Conservation (phyloP, 176 grass and related monocot species). For the Chrysopogon serrulatus region DNA sequence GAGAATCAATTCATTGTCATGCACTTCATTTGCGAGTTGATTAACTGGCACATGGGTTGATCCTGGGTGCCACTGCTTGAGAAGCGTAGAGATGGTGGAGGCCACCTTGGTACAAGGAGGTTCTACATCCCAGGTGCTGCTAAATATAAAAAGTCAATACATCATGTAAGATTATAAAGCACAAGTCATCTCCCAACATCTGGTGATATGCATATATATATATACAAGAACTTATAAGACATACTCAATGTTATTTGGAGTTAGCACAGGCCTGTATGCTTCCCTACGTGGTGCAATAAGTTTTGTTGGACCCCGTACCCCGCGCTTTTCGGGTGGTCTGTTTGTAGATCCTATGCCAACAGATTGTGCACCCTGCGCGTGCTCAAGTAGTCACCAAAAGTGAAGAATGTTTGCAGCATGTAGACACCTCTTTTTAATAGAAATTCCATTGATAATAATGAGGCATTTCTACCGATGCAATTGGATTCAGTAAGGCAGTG, state of each 20-base stretch:
- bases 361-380: neutral
- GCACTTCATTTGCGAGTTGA: constrained; percentile 12
- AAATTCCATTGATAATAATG: neutral
- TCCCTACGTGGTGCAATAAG: constrained; percentile 27
- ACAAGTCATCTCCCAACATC: neutral
- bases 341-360: constrained; percentile 1
- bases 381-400: neutral
- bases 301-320: constrained; percentile 26
- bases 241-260: constrained; percentile 38
- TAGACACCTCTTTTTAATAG: neutral
- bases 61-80: constrained; percentile 42
- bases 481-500: neutral
- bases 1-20: constrained; percentile 26
- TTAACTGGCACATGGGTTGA: neutral
- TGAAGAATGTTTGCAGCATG: neutral
- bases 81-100: constrained; percentile 40
- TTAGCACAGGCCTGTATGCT: constrained; percentile 34
- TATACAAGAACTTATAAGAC: neutral
- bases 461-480: neutral
- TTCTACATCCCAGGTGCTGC: constrained; percentile 34
- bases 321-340: constrained; percentile 4
- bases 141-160: constrained; percentile 15
- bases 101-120: constrained; percentile 34
- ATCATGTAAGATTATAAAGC: constrained; percentile 8
- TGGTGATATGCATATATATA: neutral